Evolutionary conservation across 371 early-diverging fungal genomes (phyloP), one percentile per base, ranked within the genome.

Genomic region (Syncephalis fuscata): DNA sequence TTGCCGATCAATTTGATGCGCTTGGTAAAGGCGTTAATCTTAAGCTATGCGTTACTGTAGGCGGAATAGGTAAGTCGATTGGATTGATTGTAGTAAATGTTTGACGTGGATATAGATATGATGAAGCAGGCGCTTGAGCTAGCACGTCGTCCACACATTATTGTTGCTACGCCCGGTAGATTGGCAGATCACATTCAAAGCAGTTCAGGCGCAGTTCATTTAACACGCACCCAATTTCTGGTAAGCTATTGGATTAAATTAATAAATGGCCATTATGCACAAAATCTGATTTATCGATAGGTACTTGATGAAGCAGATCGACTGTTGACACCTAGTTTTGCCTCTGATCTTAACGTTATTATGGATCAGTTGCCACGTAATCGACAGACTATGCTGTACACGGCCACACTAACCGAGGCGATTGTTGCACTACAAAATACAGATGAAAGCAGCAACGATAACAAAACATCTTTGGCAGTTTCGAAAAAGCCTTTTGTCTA

Each of bases 141-240:
- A 19, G 65, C 82, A 8, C 75, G 74, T 42, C 61, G 85, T 41
- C 99, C 99, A 1, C 98, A 99, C 58, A 65, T 98, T 5, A 73
- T 99, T 10, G 83, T 99, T 46, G 98, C 96, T 5, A 98, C 99
- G 9, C 99, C 99, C 0, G 99, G 99, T 0, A 71, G 98, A 37
- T 68, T 98, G 36, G 87, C 83, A 5, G 95, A 97, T 64, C 95
- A 89, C 62, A 82, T 98, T 27, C 68, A 74, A 25, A 80, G 78
- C 55, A 79, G 75, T 54, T 52, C 76, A 0, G 71, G 84, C 22
- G 81, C 79, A 8, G 65, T 81, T 3, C 58, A 76, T 47, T 59
- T 90, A 15, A 61, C 63, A 32, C 48, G 38, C n/a, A 47, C 54
- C n/a, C 21, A 20, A 22, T 49, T 51, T 41, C 45, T 58, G 23